phyloP scores from a whole-genome alignment of 768 basidiomycete species.

The Lyophyllum shimeji region DNA sequence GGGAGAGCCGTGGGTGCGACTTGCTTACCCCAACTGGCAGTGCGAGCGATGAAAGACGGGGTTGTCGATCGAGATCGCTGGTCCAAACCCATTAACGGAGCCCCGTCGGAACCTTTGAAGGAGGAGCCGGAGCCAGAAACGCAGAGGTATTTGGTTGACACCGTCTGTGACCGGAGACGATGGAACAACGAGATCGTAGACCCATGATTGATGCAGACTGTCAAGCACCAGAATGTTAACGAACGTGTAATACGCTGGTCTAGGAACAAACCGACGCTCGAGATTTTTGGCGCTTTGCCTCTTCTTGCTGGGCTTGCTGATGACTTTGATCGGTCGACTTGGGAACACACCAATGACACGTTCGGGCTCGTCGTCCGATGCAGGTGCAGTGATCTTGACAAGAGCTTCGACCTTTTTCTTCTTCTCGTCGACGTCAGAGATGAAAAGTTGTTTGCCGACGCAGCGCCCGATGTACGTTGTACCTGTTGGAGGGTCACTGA shows the following conservation, averaged over 20 bases:
- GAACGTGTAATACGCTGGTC: slow-evolving; percentile 9
- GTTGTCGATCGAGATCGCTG: slow-evolving; percentile 68
- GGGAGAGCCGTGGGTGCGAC: slow-evolving; percentile 8
- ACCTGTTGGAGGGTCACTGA: slow-evolving; percentile 72
- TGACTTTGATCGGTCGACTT: slow-evolving; percentile 95
- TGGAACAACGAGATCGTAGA: slow-evolving; percentile 95
- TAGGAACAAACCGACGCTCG: slow-evolving; percentile 62
- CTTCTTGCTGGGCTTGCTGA: slow-evolving; percentile 98
- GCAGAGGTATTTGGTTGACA: slow-evolving; percentile 94
- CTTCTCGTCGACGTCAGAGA: slow-evolving; percentile 92
- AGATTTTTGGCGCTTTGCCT: slow-evolving; percentile 91
- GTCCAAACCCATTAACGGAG: slow-evolving; percentile 78
- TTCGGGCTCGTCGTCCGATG: slow-evolving; percentile 78
- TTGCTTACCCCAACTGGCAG: slow-evolving; percentile 81
- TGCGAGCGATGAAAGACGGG: slow-evolving; percentile 87
- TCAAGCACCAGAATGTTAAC: slow-evolving; percentile 8
- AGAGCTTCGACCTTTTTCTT: slow-evolving; percentile 94
- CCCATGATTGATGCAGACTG: slow-evolving; percentile 95
- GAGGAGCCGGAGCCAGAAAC: slow-evolving; percentile 92
- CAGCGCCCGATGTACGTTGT: slow-evolving; percentile 92
- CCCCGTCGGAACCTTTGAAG: slow-evolving; percentile 92
- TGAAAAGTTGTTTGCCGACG: slow-evolving; percentile 93
- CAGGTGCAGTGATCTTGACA: slow-evolving; percentile 83
- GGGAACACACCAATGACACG: slow-evolving; percentile 87
- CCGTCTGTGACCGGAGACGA: slow-evolving; percentile 91